A percentile compares a stretch with the other conserved stretches of the same genome.
phyloP scores from a whole-genome alignment of 371 early-diverging fungal species.

The Mucor plumbeus region DNA sequence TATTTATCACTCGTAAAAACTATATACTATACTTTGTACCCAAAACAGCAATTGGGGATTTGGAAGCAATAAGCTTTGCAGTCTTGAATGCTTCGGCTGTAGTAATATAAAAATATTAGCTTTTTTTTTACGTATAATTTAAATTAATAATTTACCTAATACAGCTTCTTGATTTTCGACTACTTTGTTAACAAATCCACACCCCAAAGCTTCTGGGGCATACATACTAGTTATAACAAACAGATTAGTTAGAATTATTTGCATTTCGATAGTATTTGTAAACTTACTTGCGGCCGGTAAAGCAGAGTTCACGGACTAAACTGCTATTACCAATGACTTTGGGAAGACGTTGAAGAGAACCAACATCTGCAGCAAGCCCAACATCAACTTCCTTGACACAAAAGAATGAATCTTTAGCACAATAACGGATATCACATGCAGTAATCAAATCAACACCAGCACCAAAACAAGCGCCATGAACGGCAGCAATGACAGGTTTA shows the following conservation, averaged over 20 bases:
- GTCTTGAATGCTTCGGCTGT: slow-evolving; percentile 69
- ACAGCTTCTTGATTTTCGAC: slow-evolving; percentile 59
- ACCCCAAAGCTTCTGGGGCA: slow-evolving; percentile 78
- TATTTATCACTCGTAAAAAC: not conserved
- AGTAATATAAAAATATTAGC: not conserved
- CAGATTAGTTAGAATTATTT: not conserved
- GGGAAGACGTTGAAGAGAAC: slow-evolving; percentile 93
- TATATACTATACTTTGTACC: slow-evolving; percentile 78
- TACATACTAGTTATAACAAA: slow-evolving; percentile 48
- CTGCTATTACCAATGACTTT: slow-evolving; percentile 92
- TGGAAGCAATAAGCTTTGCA: slow-evolving; percentile 81
- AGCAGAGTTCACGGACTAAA: slow-evolving; percentile 89
- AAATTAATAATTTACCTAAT: slow-evolving; percentile 39
- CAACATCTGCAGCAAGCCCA: slow-evolving; percentile 89
- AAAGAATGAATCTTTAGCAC: slow-evolving; percentile 80
- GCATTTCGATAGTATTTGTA: not conserved
- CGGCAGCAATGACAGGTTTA: slow-evolving; percentile 89
- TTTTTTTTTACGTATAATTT: too few species aligned
- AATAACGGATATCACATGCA: slow-evolving; percentile 92
- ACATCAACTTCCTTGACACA: slow-evolving; percentile 93
- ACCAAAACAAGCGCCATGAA: slow-evolving; percentile 90
- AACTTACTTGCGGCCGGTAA: slow-evolving; percentile 77
- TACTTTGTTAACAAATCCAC: slow-evolving; percentile 84
- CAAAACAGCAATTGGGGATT: slow-evolving; percentile 88
- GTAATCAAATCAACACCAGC: slow-evolving; percentile 89